Evolutionary conservation across 192 early-diverging fungal genomes (phyloP).

Genomic region (Pilaira anomala): DNA sequence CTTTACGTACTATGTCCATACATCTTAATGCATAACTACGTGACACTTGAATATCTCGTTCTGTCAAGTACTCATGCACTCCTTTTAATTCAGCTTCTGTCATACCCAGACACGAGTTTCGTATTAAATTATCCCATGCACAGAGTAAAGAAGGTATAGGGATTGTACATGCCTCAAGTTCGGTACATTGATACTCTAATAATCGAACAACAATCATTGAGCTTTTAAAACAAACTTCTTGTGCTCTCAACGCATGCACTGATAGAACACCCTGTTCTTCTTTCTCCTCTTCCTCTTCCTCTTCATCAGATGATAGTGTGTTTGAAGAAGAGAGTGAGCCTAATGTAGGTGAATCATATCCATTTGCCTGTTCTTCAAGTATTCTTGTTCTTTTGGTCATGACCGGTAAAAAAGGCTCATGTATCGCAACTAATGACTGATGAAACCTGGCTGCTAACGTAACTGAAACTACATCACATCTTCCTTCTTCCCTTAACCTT

Average conservation of each 20-base stretch:
- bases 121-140: slow-evolving; percentile 24
- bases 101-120: slow-evolving; percentile 21
- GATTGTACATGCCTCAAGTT: slow-evolving; percentile 14
- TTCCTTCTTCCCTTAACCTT: not conserved
- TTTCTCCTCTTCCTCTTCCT: not conserved
- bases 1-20: slow-evolving; percentile 13
- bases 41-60: not conserved
- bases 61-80: not conserved
- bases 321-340: not conserved
- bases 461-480: slow-evolving; percentile 15
- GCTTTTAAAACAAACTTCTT: slow-evolving; percentile 13
- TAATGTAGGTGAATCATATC: no score
- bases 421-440: not conserved
- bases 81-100: not conserved
- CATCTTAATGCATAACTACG: slow-evolving; percentile 19
- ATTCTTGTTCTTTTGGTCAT: no score
- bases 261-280: not conserved
- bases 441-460: slow-evolving; percentile 15
- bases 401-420: slow-evolving; percentile 22
- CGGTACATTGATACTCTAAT: slow-evolving; percentile 15
- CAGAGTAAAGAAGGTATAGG: slow-evolving; percentile 2
- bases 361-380: no score
- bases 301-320: not conserved
- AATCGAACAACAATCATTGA: slow-evolving; percentile 21
- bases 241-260: slow-evolving; percentile 17